Evolutionary conservation across 352 stramenopile genomes (phyloP).

Genomic region (Phytophthora citrophthora): DNA sequence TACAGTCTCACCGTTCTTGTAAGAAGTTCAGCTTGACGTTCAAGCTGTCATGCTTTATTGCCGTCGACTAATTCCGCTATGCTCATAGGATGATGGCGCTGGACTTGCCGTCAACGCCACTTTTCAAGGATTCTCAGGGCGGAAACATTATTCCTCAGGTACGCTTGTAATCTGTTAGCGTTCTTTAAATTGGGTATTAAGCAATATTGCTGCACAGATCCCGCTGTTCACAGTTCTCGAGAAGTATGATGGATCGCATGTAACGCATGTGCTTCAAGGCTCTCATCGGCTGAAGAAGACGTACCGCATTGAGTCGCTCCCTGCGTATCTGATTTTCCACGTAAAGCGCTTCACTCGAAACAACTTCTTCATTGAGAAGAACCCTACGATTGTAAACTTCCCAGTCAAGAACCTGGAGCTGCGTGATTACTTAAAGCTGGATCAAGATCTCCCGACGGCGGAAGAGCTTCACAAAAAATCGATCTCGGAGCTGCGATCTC

Average conservation of each 20-base stretch:
- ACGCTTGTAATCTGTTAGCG: not conserved
- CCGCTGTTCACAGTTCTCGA: conserved; percentile 96
- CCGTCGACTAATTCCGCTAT: conserved; percentile 2
- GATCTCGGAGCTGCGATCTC: conserved; percentile 62
- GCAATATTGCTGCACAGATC: conserved; percentile 67
- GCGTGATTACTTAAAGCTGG: conserved; percentile 83
- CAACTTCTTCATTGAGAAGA: conserved; percentile 99
- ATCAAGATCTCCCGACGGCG: conserved; percentile 51
- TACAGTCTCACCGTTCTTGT: conserved; percentile 74
- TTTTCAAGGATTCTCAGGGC: conserved; percentile 98
- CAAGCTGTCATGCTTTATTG: not conserved
- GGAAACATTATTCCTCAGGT: conserved; percentile 97
- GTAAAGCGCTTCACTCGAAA: conserved; percentile 98
- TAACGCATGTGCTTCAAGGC: conserved; percentile 83
- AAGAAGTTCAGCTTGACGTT: conserved; percentile 8
- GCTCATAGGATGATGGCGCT: conserved; percentile 93
- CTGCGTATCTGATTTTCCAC: conserved; percentile 97
- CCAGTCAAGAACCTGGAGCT: conserved; percentile 99
- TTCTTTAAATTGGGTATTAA: not conserved
- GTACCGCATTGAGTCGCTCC: conserved; percentile 94
- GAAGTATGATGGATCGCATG: conserved; percentile 96
- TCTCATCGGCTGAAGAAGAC: conserved; percentile 88
- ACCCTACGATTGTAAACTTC: conserved; percentile 99
- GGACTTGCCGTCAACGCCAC: conserved; percentile 97
- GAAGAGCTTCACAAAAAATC: conserved; percentile 66